Evolutionary conservation across 2,329 filamentous ascomycete species (phyloP).

Genomic region (Hypocrella siamensis): DNA sequence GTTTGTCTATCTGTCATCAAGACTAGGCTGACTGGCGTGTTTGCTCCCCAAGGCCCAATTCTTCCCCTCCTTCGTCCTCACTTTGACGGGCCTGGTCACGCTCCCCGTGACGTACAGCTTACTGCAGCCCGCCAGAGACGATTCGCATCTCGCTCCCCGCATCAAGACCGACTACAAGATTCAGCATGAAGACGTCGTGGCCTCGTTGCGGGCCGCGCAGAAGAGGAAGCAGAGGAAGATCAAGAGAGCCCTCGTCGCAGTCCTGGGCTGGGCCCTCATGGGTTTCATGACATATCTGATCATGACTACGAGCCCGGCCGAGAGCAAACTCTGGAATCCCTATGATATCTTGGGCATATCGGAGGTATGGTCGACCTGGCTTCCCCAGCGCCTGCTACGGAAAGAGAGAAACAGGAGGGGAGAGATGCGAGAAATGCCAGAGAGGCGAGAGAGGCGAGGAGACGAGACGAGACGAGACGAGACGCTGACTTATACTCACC

Average conservation of each 20-base stretch:
- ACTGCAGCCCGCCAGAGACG: conserved; percentile 59
- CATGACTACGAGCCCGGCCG: conserved; percentile 53
- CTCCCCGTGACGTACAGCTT: conserved; percentile 81
- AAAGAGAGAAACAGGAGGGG: background rate
- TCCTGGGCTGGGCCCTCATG: conserved; percentile 70
- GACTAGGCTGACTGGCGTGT: background rate
- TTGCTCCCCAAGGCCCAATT: conserved; percentile 58
- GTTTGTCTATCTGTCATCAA: too few species aligned
- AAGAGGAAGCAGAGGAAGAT: conserved; percentile 79
- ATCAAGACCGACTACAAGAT: conserved; percentile 72
- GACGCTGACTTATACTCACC: too few species aligned
- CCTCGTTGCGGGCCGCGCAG: conserved; percentile 68
- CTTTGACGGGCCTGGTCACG: conserved; percentile 73
- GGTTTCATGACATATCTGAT: conserved; percentile 89
- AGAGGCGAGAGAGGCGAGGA: too few species aligned
- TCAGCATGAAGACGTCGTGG: conserved; percentile 70
- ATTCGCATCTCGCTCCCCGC: conserved; percentile 65
- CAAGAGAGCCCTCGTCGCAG: conserved; percentile 64
- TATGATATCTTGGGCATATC: conserved; percentile 86
- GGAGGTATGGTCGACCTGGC: conserved; percentile 34
- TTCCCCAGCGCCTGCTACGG: background rate
- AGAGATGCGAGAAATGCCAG: too few species aligned
- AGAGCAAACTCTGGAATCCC: conserved; percentile 81
- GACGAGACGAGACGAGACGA: too few species aligned
- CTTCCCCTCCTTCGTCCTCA: conserved; percentile 98